Evolutionary conservation across 495 filamentous ascomycete genomes (phyloP), one percentile per base, ranked within the genome.

Genomic region (Trichocladium uniseriatum): DNA sequence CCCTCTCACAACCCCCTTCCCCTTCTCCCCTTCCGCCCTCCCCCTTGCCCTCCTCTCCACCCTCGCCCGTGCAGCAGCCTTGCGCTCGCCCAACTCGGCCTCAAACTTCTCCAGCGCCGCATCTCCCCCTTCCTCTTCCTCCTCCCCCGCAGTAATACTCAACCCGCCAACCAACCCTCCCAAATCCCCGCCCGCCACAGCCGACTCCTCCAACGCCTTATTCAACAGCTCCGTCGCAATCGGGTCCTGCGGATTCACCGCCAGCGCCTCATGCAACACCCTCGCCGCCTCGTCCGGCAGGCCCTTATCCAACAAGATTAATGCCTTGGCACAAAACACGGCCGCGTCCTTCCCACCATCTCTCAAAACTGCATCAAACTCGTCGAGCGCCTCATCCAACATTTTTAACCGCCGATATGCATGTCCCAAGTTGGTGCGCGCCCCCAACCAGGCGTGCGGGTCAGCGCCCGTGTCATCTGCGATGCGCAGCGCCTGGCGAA

Each of bases 381-480:
- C 77, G 1, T 71, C 71, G 5, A 97, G 73, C 0, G 91, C 84
- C 24, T 85, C 77, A 15, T 82, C 74, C 54, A 84, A 76, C 39
- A 76, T 70, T n/a, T 82, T 76, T 45, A 83, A 58, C 6, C 89
- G 82, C 14, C 92, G 79, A 49, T 87, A 80, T 0, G 90, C 87
- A 60, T 98, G 94, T 2, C 79, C 92, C 22, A 98, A 72, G 52
- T 97, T 97, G 5, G 86, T 85, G 24, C 87, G 80, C 3, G 88
- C 90, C 4, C 90, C 81, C 2, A 95, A 72, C 89, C 88, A 95
- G 2, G 91, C 87, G 34, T 79, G 74, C 0, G 86, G 80, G 42
- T 94, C 88, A 47, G 83, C 81, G 49, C 86, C 80, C 40, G 92
- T 89, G 18, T 89, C 82, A 0, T 80, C 76, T 1, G 90, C 88